These are phyloP conservation scores for Penicillium sp. DNA, from an alignment of 2,329 filamentous ascomycete genomes.

Conservation along the genomic window DNA sequence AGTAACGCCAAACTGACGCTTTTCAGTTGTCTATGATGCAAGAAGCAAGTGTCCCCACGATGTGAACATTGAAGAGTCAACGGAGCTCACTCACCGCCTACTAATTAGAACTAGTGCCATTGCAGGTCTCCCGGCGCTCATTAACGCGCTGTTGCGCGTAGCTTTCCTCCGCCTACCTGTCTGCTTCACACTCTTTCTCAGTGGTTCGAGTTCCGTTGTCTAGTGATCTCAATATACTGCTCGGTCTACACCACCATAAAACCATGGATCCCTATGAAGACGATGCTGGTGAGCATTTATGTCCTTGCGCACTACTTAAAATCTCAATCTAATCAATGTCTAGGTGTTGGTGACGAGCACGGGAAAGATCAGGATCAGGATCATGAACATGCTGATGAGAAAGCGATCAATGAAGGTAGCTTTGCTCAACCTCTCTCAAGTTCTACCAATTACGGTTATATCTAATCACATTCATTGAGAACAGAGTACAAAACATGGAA, in stretches of 20 bases:
- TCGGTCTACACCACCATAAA: not conserved
- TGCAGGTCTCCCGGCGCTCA: conserved; percentile 21
- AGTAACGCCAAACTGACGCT: conserved; percentile 4
- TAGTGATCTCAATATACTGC: conserved; percentile 1
- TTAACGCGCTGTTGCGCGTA: conserved; percentile 41
- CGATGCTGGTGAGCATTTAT: conserved; percentile 23
- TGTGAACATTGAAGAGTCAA: conserved; percentile 10
- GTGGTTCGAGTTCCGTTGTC: not conserved
- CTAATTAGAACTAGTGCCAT: conserved; percentile 24
- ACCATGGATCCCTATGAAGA: conserved; percentile 41
- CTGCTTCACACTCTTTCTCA: not conserved
- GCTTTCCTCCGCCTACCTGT: conserved; percentile 2
- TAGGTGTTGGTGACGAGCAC: conserved; percentile 37
- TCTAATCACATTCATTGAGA: conserved; percentile 4
- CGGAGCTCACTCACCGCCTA: conserved; percentile 28
- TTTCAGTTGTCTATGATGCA: conserved; percentile 12
- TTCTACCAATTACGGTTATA: not conserved
- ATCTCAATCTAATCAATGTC: conserved; percentile 24
- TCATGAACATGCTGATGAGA: conserved; percentile 75
- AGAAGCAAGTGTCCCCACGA: conserved; percentile 9
- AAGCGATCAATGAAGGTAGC: conserved; percentile 90
- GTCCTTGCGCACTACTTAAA: conserved; percentile 11
- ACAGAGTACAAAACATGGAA: conserved; percentile 99
- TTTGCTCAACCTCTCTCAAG: not conserved
- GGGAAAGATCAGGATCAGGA: conserved; percentile 53